Evolutionary conservation across 139 green algal genomes (phyloP).

Genomic region (Chlamydomonas applanata): DNA sequence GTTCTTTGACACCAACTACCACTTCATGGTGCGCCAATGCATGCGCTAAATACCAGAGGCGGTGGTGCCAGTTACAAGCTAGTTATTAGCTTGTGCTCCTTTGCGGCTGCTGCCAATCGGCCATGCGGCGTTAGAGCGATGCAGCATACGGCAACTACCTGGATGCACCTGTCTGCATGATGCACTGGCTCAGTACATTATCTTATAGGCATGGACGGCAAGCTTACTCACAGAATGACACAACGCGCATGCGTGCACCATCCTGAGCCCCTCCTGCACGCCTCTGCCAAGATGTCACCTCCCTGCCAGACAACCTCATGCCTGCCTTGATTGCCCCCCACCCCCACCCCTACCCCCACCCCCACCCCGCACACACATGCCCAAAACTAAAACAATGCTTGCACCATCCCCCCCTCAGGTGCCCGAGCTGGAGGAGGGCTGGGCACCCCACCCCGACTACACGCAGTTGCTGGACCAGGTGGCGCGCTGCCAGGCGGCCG

Average conservation of each 20-base stretch:
- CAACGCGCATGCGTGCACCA: too few species aligned
- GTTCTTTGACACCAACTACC: constrained; percentile 93
- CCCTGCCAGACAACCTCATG: background rate
- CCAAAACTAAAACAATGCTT: background rate
- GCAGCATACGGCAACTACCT: too few species aligned
- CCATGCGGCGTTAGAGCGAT: too few species aligned
- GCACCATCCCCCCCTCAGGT: constrained; percentile 32
- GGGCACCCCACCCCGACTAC: constrained; percentile 52
- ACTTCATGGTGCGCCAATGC: constrained; percentile 64
- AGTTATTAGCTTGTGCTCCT: too few species aligned
- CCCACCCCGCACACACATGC: background rate
- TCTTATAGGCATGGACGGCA: too few species aligned
- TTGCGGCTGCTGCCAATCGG: too few species aligned
- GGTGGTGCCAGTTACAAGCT: too few species aligned
- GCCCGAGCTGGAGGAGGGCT: constrained; percentile 65
- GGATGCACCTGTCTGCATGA: too few species aligned
- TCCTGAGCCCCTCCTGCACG: too few species aligned
- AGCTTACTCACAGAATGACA: too few species aligned
- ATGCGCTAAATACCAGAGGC: background rate
- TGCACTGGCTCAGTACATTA: too few species aligned
- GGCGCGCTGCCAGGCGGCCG: constrained; percentile 50
- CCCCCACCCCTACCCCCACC: too few species aligned
- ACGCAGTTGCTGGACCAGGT: constrained; percentile 56
- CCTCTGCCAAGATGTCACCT: constrained; percentile 1
- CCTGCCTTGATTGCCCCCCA: background rate